These are phyloP conservation scores for Rhodotorula sp. DNA, from an alignment of 1,284 basidiomycete genomes.

Conservation along the genomic window DNA sequence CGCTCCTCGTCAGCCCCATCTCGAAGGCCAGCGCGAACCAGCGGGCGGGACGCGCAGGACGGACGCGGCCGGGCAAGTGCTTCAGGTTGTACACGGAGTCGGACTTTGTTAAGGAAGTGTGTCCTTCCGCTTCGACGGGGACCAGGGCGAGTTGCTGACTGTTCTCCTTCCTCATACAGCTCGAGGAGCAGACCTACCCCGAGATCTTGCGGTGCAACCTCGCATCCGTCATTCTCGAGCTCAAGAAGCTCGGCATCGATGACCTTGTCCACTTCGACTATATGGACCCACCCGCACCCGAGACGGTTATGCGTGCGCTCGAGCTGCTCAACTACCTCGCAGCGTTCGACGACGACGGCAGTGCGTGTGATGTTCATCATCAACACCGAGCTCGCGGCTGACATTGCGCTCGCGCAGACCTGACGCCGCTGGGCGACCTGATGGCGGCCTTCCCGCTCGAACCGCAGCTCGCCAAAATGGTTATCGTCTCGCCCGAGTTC, in stretches of 20 bases:
- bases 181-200: slow-evolving; percentile 95
- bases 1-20: slow-evolving; percentile 87
- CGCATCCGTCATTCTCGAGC: slow-evolving; percentile 88
- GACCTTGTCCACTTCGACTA: slow-evolving; percentile 78
- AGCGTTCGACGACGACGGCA: slow-evolving; percentile 91
- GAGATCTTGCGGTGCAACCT: slow-evolving; percentile 91
- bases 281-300: slow-evolving; percentile 94
- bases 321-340: slow-evolving; percentile 90
- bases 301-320: slow-evolving; percentile 95
- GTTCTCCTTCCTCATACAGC: slow-evolving; percentile 44
- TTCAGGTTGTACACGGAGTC: slow-evolving; percentile 96
- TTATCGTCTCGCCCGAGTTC: slow-evolving; percentile 92
- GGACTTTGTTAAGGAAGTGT: slow-evolving; percentile 80
- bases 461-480: slow-evolving; percentile 93
- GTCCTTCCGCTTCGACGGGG: not conserved
- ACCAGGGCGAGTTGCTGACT: not conserved
- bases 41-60: slow-evolving; percentile 90
- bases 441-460: slow-evolving; percentile 99
- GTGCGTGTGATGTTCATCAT: slow-evolving; percentile 22
- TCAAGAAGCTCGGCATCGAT: slow-evolving; percentile 81
- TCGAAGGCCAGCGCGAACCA: slow-evolving; percentile 96
- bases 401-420: slow-evolving; percentile 46
- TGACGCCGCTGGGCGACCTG: slow-evolving; percentile 80
- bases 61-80: slow-evolving; percentile 94
- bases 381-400: not conserved